Conservation (phyloP, 495 filamentous ascomycete genomes). For the Bacidia rubella region DNA sequence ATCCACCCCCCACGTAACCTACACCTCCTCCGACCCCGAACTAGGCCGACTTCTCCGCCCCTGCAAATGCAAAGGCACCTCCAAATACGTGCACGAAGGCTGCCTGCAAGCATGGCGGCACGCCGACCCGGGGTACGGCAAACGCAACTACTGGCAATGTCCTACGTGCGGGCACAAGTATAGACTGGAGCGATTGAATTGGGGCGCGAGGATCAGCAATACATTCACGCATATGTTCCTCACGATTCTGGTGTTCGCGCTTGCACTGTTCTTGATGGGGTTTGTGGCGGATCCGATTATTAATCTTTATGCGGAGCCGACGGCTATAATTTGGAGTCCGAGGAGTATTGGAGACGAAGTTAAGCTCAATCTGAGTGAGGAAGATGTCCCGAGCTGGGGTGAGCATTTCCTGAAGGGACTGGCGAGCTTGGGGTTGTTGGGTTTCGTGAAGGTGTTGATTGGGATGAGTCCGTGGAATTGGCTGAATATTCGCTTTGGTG, state of each 20-base stretch:
- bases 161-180: slow-evolving; percentile 82
- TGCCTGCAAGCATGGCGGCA: slow-evolving; percentile 81
- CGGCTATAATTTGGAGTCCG: slow-evolving; percentile 32
- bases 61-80: slow-evolving; percentile 84
- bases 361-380: slow-evolving; percentile 24
- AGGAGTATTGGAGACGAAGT: slow-evolving; percentile 14
- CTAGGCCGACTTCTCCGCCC: slow-evolving; percentile 75
- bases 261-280: slow-evolving; percentile 64
- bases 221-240: slow-evolving; percentile 45
- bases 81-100: slow-evolving; percentile 89
- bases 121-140: slow-evolving; percentile 50
- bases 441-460: slow-evolving; percentile 70
- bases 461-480: slow-evolving; percentile 61
- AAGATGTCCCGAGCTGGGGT: slow-evolving; percentile 45
- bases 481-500: slow-evolving; percentile 45
- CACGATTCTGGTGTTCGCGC: slow-evolving; percentile 54
- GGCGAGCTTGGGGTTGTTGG: slow-evolving; percentile 68
- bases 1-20: slow-evolving; percentile 48
- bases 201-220: slow-evolving; percentile 62
- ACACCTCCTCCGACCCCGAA: slow-evolving; percentile 62
- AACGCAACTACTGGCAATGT: slow-evolving; percentile 70
- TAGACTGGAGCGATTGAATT: slow-evolving; percentile 61
- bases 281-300: slow-evolving; percentile 92
- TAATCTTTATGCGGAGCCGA: slow-evolving; percentile 69
- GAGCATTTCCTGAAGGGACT: slow-evolving; percentile 83